Percentiles rank a stretch among this genome's conserved stretches.
These are phyloP conservation scores for Ceratocystis destructans DNA, from an alignment of 2,329 filamentous ascomycete genomes.

Conservation along the genomic window DNA sequence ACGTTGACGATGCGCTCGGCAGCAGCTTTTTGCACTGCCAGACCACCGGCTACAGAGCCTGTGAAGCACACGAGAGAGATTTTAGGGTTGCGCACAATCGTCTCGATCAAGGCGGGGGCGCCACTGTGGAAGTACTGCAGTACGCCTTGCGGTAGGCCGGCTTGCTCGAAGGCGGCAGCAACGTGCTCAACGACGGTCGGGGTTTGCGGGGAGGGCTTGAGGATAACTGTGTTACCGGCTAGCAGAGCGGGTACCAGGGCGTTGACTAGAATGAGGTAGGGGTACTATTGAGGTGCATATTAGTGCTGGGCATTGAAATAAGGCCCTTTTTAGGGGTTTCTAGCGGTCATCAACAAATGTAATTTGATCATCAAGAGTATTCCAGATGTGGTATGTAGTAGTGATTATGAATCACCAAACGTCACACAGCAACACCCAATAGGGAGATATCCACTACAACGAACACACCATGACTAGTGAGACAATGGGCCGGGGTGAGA, in stretches of 20 bases:
- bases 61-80: constrained; percentile 84
- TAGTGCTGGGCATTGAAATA: constrained; percentile 18
- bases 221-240: constrained; percentile 76
- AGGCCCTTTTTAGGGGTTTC: neutral
- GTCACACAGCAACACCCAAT: neutral
- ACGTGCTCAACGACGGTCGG: constrained; percentile 83
- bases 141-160: constrained; percentile 69
- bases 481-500: neutral
- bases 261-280: constrained; percentile 87
- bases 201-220: constrained; percentile 92
- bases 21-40: constrained; percentile 74
- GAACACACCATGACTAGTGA: neutral
- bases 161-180: constrained; percentile 58
- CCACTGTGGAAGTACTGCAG: constrained; percentile 89
- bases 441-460: neutral
- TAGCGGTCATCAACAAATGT: too few species aligned
- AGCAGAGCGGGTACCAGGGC: constrained; percentile 84
- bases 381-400: neutral
- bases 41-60: constrained; percentile 74
- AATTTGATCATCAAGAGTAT: too few species aligned
- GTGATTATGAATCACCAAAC: neutral
- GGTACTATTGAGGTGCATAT: constrained; percentile 48
- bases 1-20: constrained; percentile 73
- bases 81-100: constrained; percentile 61
- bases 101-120: constrained; percentile 60